Conservation (phyloP, 2,329 filamentous ascomycete species). For the Colletotrichum trifolii region DNA sequence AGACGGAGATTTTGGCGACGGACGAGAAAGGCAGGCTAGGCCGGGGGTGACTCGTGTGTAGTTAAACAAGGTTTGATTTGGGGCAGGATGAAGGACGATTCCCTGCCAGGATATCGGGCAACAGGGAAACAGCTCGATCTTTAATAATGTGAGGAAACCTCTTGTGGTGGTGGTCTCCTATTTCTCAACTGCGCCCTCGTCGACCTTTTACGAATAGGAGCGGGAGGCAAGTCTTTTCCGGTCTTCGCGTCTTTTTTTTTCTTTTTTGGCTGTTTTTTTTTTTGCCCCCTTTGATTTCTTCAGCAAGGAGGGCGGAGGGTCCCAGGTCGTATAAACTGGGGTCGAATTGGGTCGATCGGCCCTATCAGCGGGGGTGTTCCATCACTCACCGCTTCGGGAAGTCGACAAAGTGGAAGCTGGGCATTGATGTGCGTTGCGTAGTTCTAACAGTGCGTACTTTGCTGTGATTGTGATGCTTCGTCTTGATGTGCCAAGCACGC, state of each 20-base stretch:
- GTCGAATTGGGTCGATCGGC: conserved; percentile 27
- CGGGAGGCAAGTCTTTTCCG: conserved; percentile 4
- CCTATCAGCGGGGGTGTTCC: conserved; percentile 32
- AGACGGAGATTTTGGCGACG: neutral
- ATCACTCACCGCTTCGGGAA: conserved; percentile 23
- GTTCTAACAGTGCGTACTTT: neutral
- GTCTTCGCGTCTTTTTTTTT: conserved; percentile 13
- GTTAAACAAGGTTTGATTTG: conserved; percentile 22
- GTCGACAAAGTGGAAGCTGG: neutral
- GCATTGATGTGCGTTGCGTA: conserved; percentile 1
- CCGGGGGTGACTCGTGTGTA: conserved; percentile 2
- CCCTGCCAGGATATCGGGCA: neutral
- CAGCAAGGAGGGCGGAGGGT: conserved; percentile 5
- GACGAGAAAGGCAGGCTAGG: neutral
- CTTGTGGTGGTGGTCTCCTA: neutral
- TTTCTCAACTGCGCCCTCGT: conserved; percentile 5
- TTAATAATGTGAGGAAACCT: no score
- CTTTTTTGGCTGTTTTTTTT: conserved; percentile 1
- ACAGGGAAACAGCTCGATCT: no score
- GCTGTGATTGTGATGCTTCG: neutral
- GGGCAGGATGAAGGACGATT: neutral
- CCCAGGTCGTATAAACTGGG: conserved; percentile 29
- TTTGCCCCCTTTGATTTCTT: neutral
- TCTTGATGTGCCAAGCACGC: no score
- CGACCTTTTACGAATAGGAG: conserved; percentile 11